Percentiles rank a stretch among this genome's conserved stretches.
phyloP scores from a whole-genome alignment of 257 asterid genomes.

The Solanum habrochaites region DNA sequence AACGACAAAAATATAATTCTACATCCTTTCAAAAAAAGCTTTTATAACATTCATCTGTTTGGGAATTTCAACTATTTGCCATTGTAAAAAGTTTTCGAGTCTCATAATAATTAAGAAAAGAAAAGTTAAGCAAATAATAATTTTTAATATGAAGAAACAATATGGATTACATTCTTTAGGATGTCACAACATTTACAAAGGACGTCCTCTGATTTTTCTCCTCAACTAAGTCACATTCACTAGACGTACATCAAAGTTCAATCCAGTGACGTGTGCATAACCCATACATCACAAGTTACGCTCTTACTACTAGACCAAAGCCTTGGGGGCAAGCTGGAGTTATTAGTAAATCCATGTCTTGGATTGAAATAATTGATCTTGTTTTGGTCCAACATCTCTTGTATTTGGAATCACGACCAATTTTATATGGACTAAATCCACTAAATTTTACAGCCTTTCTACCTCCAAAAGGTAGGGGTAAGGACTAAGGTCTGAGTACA shows the following conservation, averaged over 20 bases:
- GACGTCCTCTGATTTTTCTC: neutral
- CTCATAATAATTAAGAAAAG: neutral
- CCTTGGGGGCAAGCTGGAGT: neutral
- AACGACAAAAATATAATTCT: neutral
- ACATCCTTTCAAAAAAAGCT: neutral
- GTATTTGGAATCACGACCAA: neutral
- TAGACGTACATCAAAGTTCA: neutral
- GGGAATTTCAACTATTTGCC: neutral
- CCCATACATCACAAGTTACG: neutral
- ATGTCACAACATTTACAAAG: neutral
- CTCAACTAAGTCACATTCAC: neutral
- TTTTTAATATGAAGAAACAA: neutral
- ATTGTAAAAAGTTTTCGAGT: neutral
- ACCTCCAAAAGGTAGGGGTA: neutral
- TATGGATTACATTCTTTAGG: neutral
- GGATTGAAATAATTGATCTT: neutral
- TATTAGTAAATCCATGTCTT: neutral
- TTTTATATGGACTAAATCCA: neutral
- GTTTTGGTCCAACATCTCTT: neutral
- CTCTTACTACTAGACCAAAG: neutral
- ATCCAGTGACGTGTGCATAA: neutral
- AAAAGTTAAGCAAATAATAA: neutral
- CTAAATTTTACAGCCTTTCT: neutral
- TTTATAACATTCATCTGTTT: neutral
- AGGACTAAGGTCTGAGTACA: neutral